Evolutionary conservation across 352 stramenopile genomes (phyloP).

Genomic region (Elongisporangium anandrum): DNA sequence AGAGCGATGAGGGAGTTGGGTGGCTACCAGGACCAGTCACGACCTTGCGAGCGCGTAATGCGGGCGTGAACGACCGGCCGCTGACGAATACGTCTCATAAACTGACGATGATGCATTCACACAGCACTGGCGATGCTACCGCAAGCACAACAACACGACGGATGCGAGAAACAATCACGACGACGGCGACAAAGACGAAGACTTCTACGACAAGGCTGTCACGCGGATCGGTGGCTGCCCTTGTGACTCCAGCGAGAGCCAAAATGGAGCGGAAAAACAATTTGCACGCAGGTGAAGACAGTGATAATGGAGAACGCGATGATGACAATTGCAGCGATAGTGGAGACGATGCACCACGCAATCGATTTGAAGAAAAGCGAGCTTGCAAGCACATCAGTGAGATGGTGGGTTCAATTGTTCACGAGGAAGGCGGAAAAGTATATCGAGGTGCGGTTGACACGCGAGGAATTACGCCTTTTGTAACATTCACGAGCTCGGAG

Average conservation of each 20-base stretch:
- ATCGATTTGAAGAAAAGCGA: constrained; percentile 15
- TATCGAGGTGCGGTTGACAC: constrained; percentile 44
- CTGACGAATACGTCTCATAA: neutral
- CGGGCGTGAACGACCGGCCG: neutral
- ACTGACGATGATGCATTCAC: neutral
- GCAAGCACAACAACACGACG: neutral
- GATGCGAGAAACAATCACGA: neutral
- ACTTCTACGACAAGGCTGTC: neutral
- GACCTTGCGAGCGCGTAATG: neutral
- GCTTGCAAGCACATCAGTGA: constrained; percentile 23
- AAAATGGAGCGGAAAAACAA: neutral
- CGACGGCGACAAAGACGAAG: neutral
- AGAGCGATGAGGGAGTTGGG: neutral
- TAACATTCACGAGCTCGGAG: constrained; percentile 52
- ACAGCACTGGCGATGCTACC: neutral
- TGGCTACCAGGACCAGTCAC: neutral
- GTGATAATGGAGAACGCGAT: neutral
- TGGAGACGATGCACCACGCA: constrained; percentile 10
- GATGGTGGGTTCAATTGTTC: constrained; percentile 15
- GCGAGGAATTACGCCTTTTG: constrained; percentile 56
- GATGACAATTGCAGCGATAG: neutral
- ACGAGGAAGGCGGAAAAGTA: constrained; percentile 40
- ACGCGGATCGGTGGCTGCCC: neutral
- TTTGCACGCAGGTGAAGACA: neutral
- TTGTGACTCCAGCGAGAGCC: neutral